A percentile compares a stretch with the other conserved stretches of the same genome.
Conservation (phyloP, 495 filamentous ascomycete genomes). For the Aspergillus wentii region DNA sequence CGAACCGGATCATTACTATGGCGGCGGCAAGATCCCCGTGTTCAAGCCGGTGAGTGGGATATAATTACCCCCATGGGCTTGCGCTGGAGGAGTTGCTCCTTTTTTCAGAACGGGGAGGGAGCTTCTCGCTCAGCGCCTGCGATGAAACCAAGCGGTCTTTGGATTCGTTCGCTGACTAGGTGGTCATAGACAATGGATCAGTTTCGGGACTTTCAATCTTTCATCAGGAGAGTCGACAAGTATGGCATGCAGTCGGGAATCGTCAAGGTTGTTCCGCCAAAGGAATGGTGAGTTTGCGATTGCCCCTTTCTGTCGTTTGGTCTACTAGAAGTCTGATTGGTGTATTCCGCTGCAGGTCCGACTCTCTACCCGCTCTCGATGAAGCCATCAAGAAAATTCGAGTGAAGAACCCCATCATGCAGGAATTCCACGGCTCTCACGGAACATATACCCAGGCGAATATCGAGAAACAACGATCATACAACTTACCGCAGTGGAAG, state of each 20-base stretch:
- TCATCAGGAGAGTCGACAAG: conserved; percentile 80
- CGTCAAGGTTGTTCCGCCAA: conserved; percentile 88
- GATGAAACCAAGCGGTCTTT: too few relatives aligned
- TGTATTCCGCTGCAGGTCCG: conserved; percentile 56
- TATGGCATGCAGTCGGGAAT: conserved; percentile 98
- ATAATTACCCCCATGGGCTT: background rate
- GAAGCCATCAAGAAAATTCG: conserved; percentile 85
- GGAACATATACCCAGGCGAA: conserved; percentile 95
- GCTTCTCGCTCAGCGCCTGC: too few relatives aligned
- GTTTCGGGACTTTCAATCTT: conserved; percentile 85
- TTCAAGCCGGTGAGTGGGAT: conserved; percentile 81
- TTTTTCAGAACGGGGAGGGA: too few relatives aligned
- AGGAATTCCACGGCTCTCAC: conserved; percentile 91
- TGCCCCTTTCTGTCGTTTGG: background rate
- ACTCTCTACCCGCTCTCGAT: conserved; percentile 69
- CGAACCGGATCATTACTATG: conserved; percentile 82
- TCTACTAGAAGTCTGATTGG: conserved; percentile 18
- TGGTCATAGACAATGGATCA: conserved; percentile 71
- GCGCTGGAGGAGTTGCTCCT: too few relatives aligned
- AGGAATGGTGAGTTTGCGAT: conserved; percentile 73
- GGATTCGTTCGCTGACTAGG: conserved; percentile 17
- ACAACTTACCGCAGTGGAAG: conserved; percentile 96
- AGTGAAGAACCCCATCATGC: conserved; percentile 94
- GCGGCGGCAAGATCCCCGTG: conserved; percentile 80
- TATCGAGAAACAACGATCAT: conserved; percentile 88